Base-by-base conservation (phyloP, 2,329 filamentous ascomycete genomes). In the Blastomyces gilchristii region DNA sequence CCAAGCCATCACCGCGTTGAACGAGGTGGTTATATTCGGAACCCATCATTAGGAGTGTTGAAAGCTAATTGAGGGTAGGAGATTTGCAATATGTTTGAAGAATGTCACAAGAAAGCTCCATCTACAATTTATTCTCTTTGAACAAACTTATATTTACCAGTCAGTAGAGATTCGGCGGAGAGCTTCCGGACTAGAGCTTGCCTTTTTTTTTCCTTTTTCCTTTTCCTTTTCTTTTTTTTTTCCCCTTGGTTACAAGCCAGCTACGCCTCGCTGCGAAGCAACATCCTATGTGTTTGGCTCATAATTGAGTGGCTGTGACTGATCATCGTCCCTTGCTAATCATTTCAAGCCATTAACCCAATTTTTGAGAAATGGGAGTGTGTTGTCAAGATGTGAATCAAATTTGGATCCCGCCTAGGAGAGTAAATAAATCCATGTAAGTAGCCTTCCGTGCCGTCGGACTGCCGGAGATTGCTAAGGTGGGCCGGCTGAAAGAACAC, bases 1-100 rank as follows among this genome's bases (percentile, higher is more conserved):
- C 65, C 16, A 67, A 61, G 8, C 66, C 66, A 43, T 54, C 49
- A n/a, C 58, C 63, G n/a, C 58, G 59, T 45, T 28, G 41, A 7
- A 67, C 56, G 14, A 60, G 53, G 8, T 34, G 18, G 28, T 49
- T 49, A 43, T 59, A 59, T 16, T 59, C 41, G 12, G 58, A 31
- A 18, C 31, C 49, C 54, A 58, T 58, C 22, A 41, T 58, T 43
- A 43, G 12, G 16, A 43, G 22, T 7, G 54, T 43, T 25, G 34
- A 43, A 25, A 58, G 22, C 34, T 43, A 56, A 39, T n/a, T 22
- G n/a, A 39, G 22, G 37, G 54, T 41, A 58, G 37, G 34, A 43
- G 39, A 39, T 41, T 58, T 37, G 54, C 54, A 25, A 58, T 58
- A 43, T 25, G 37, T 58, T 58, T 43, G 37, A 43, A 58, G 54